Evolutionary conservation across 2,329 filamentous ascomycete genomes (phyloP).

Genomic region (Dactylellina sp.): DNA sequence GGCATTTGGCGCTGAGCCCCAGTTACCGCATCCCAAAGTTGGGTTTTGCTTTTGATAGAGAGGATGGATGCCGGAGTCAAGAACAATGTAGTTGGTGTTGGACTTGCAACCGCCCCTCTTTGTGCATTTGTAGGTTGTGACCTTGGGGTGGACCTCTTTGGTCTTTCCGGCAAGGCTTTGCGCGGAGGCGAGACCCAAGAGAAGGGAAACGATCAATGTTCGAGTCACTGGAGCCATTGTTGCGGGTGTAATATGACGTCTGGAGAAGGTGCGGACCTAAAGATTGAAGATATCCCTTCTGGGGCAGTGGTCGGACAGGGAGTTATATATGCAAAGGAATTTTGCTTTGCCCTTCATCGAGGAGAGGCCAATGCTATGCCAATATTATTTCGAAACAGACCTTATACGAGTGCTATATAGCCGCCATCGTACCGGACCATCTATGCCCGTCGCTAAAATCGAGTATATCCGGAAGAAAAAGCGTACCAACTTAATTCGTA

Average conservation of each 20-base stretch:
- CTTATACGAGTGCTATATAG: conserved; percentile 44
- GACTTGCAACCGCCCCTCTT: conserved; percentile 67
- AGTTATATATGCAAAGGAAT: conserved; percentile 40
- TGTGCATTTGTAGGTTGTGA: conserved; percentile 70
- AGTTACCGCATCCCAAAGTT: conserved; percentile 62
- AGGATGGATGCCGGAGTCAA: conserved; percentile 67
- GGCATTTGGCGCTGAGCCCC: conserved; percentile 63
- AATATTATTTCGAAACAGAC: conserved; percentile 36
- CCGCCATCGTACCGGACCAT: conserved; percentile 51
- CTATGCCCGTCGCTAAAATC: conserved; percentile 39
- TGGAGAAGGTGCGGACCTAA: conserved; percentile 9
- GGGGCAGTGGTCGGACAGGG: conserved; percentile 2
- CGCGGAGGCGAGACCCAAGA: conserved; percentile 61
- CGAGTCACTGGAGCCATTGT: conserved; percentile 39
- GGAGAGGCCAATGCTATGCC: conserved; percentile 28
- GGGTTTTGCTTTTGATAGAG: conserved; percentile 65
- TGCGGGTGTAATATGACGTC: conserved; percentile 17
- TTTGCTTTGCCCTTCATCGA: conserved; percentile 5
- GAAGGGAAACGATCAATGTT: conserved; percentile 53
- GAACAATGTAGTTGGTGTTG: conserved; percentile 67
- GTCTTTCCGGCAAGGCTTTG: conserved; percentile 64
- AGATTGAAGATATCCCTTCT: conserved; percentile 4
- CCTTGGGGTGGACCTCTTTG: conserved; percentile 68
- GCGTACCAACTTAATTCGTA: conserved; percentile 9
- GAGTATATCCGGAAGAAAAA: conserved; percentile 22